Evolutionary conservation across 257 asterid species (phyloP).

Genomic region (Parsonsia alboflavescens): DNA sequence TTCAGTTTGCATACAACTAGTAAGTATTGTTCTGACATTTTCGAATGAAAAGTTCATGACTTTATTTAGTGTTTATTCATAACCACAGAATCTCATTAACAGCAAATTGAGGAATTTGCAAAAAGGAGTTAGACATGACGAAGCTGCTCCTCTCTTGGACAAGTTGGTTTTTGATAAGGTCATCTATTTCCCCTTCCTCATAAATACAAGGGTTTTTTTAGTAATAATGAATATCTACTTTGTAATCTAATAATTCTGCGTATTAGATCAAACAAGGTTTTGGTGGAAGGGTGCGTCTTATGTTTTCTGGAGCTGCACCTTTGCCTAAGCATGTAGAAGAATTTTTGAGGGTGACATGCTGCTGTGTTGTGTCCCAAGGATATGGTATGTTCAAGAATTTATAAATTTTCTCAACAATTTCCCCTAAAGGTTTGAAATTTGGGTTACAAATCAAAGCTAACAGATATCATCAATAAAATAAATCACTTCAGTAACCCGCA

Average conservation of each 20-base stretch:
- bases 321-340: constrained; percentile 82
- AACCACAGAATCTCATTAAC: constrained; percentile 7
- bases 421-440: neutral
- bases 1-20: constrained; percentile 78
- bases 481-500: neutral
- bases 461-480: neutral
- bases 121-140: constrained; percentile 74
- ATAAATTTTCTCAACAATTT: neutral
- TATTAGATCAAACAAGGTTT: constrained; percentile 76
- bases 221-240: neutral
- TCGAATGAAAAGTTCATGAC: neutral
- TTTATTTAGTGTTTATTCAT: neutral
- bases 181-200: constrained; percentile 8
- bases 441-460: neutral
- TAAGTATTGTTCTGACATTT: constrained; percentile 24
- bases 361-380: constrained; percentile 80
- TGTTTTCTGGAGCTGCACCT: constrained; percentile 95
- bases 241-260: neutral
- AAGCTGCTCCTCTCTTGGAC: constrained; percentile 84
- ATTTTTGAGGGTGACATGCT: constrained; percentile 81
- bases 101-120: constrained; percentile 83
- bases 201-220: neutral
- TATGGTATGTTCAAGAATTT: constrained; percentile 44
- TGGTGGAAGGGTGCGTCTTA: constrained; percentile 90
- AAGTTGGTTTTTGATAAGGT: constrained; percentile 82